Evolutionary conservation across 208 protist genomes (phyloP).

Genomic region (Acanthamoeba sp.): DNA sequence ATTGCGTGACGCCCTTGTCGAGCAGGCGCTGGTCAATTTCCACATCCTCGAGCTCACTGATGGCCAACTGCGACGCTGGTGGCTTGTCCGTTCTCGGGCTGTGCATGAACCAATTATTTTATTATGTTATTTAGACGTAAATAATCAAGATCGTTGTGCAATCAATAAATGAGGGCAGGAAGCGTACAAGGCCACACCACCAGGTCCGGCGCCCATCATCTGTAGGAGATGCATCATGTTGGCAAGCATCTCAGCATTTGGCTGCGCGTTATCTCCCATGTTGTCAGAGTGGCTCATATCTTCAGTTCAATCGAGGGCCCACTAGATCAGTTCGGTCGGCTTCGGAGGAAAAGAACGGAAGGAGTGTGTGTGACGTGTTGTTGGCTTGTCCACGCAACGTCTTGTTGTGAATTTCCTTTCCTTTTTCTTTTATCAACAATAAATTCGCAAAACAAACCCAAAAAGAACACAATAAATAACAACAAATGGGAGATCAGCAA

Average conservation of each 20-base stretch:
- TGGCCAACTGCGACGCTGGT: slow-evolving; percentile 50
- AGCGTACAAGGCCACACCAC: not conserved
- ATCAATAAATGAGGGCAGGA: not conserved
- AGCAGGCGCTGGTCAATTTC: slow-evolving; percentile 36
- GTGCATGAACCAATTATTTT: not conserved
- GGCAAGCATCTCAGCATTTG: not conserved
- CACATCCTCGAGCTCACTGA: slow-evolving; percentile 64
- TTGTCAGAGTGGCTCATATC: not conserved
- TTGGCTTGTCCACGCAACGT: not conserved
- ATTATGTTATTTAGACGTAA: not conserved
- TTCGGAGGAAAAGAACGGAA: no score
- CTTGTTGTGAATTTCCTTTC: not conserved
- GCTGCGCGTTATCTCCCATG: not conserved
- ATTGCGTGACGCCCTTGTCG: slow-evolving; percentile 49
- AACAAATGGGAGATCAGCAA: not conserved
- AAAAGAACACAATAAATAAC: not conserved
- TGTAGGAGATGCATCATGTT: slow-evolving; percentile 12
- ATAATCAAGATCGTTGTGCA: not conserved
- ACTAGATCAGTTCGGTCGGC: no score
- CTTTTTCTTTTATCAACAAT: not conserved
- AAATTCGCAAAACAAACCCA: not conserved
- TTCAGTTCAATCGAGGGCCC: not conserved
- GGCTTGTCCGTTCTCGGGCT: slow-evolving; percentile 38
- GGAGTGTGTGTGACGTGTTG: no score
- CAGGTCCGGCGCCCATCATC: slow-evolving; percentile 12